Base-by-base conservation (phyloP, 768 basidiomycete species). In the Polyporus arcularius region DNA sequence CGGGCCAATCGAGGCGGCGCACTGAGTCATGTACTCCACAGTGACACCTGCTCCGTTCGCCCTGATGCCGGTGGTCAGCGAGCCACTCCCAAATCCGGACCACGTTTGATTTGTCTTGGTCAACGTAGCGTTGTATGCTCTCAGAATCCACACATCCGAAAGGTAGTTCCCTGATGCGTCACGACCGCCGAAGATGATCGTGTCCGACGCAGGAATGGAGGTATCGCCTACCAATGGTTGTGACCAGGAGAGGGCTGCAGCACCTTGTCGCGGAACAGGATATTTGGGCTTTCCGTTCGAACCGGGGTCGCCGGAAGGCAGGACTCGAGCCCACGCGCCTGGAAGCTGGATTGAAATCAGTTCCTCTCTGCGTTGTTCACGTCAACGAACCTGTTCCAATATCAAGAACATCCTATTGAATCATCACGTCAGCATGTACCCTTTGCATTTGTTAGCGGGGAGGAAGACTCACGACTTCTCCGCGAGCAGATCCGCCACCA, bases 251-350 rank as follows among this genome's bases (percentile, higher is more conserved):
- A 90, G 71, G 1, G 82, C 87, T 9, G 80, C 82, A 14, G 90
- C 86, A 40, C 92, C 92, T 72, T 86, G 79, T 50, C 92, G 86
- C 46, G 89, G 85, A 30, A 78, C 76, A 8, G 92, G 92, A 69
- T 82, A 89, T 18, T 79, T 66, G 7, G 75, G 74, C 14, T 68
- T 71, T 42, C 82, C 82, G 18, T 70, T 66, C 67, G 76, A 72
- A 16, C 78, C 81, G 45, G 92, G 91, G 70, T 93, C 90, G 39
- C 90, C 90, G 39, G 91, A 79, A 41, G 91, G 91, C 39, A 92
- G 72, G 16, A 90, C 72, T 65, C 91, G 82, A 49, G 83, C 85
- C 92, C 90, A 93, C 9, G 80, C 75, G 26, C 66, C 68, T 60
- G 41, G 21, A 55, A 4, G 30, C 15, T 10, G 38, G 2, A 46